A percentile compares a stretch with the other conserved stretches of the same genome.
These are phyloP conservation scores for Ganoderma meredithae DNA, from an alignment of 1,284 basidiomycete species.

Conservation along the genomic window DNA sequence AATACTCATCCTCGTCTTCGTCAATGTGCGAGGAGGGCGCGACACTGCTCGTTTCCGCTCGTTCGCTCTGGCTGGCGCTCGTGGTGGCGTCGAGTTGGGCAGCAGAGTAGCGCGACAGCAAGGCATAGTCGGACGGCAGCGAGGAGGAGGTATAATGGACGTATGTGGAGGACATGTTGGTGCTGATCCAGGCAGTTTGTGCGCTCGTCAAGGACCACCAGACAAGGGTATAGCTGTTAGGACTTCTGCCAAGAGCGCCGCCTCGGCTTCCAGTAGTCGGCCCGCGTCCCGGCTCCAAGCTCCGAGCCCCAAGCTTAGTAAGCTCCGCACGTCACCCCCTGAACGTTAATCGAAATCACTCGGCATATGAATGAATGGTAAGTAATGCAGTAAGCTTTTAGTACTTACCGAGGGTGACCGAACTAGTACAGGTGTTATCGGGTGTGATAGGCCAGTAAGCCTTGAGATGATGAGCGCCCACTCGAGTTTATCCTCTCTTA, in stretches of 20 bases:
- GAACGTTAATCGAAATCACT: background rate
- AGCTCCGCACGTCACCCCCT: background rate
- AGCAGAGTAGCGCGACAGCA: conserved; percentile 58
- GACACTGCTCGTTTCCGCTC: conserved; percentile 20
- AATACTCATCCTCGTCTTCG: conserved; percentile 27
- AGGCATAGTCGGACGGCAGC: conserved; percentile 68
- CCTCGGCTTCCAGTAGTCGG: background rate
- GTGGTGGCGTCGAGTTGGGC: conserved; percentile 24
- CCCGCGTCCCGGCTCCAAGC: background rate
- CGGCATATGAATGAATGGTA: background rate
- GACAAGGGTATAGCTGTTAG: background rate
- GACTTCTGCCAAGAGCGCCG: background rate
- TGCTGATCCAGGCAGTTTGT: background rate
- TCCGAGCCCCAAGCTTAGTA: too few relatives aligned
- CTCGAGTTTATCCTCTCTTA: background rate
- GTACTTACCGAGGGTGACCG: background rate
- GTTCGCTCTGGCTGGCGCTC: background rate
- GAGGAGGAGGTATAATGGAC: conserved; percentile 61
- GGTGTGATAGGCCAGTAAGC: background rate
- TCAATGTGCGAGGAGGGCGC: conserved; percentile 22
- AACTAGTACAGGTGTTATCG: background rate
- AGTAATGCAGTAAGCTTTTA: background rate
- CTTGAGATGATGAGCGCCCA: background rate
- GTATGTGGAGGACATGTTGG: conserved; percentile 53
- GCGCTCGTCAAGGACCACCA: background rate